A percentile compares a stretch with the other conserved stretches of the same genome.
Conservation (phyloP, 306 rosid species). For the Vachellia collinsii region DNA sequence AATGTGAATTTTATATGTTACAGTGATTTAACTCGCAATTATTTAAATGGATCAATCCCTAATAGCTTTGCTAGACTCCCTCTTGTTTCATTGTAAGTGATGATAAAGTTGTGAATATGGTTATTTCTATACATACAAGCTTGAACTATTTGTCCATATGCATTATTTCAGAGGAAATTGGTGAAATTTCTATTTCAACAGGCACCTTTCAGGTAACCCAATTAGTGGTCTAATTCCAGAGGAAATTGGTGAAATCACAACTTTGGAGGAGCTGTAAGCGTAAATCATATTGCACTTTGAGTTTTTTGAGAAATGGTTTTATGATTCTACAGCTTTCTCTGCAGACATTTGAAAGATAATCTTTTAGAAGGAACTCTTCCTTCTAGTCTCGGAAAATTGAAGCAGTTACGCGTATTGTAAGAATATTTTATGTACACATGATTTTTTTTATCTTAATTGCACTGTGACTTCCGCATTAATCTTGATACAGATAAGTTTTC, state of each 20-base stretch:
- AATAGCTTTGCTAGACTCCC: slow-evolving; percentile 35
- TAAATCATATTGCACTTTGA: background rate
- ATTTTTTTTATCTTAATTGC: background rate
- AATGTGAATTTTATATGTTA: slow-evolving; percentile 33
- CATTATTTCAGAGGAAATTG: background rate
- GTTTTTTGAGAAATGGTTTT: background rate
- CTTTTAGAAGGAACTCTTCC: slow-evolving; percentile 45
- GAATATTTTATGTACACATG: background rate
- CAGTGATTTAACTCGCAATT: slow-evolving; percentile 75
- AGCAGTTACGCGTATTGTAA: slow-evolving; percentile 53
- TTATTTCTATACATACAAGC: background rate
- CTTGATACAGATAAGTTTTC: background rate
- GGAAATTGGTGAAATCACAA: slow-evolving; percentile 48
- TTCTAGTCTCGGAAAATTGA: slow-evolving; percentile 56
- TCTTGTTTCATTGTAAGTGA: slow-evolving; percentile 47
- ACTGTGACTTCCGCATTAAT: background rate
- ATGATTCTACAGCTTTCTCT: background rate
- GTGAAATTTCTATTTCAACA: background rate
- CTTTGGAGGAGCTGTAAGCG: slow-evolving; percentile 54
- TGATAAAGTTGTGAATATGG: no score
- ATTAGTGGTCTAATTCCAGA: slow-evolving; percentile 52
- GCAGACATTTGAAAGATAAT: background rate
- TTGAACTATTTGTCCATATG: background rate
- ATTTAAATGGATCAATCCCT: slow-evolving; percentile 63
- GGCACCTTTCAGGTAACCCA: slow-evolving; percentile 53